Base-by-base conservation (phyloP, 192 early-diverging fungal genomes). In the Coemansia reversa region DNA sequence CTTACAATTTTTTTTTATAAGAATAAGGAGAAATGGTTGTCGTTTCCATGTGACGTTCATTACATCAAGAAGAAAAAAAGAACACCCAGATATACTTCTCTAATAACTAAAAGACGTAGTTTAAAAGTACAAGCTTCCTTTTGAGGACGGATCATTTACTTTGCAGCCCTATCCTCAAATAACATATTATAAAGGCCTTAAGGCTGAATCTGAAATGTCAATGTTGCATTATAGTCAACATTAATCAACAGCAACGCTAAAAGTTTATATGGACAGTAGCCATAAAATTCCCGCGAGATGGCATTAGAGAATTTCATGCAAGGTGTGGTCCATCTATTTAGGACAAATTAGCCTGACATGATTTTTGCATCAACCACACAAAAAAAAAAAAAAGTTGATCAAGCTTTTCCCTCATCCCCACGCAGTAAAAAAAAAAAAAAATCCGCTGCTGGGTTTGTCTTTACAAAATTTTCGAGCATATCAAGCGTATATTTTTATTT, bases 401-500 rank as follows among this genome's bases (percentile, higher is more conserved):
- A 35, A 35, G 33, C 33, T 35, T 35, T 11, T 35, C 39, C 16
- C 33, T 35, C 33, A 12, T 12, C 33, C 6, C 11, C 33, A 35
- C 6, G 7, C 33, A 5, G 33, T 16, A 45, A 45, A 45, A 16
- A 45, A 2, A 11, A 39, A 45, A 45, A 45, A 45, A 16, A 45
- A 2, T 45, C 39, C 39, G 7, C 12, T 5, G 39, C 16, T 45
- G 39, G 39, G 50, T 51, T 61, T 61, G 18, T 51, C 48, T 61
- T 16, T 45, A 11, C 12, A 16, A 45, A 45, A 2, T 45, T 12
- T 45, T 45, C 39, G 16, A 45, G 14, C 39, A 35, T 11, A 35
- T 7, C 35, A 39, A 35, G 29, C 51, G 20, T 18, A 35, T 19
- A 30, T 62, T 62, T 62, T 50, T 30, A 11, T 58, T 35, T 39